These are phyloP conservation scores for Aspergillus fructus DNA, from an alignment of 2,329 filamentous ascomycete species.

Conservation along the genomic window DNA sequence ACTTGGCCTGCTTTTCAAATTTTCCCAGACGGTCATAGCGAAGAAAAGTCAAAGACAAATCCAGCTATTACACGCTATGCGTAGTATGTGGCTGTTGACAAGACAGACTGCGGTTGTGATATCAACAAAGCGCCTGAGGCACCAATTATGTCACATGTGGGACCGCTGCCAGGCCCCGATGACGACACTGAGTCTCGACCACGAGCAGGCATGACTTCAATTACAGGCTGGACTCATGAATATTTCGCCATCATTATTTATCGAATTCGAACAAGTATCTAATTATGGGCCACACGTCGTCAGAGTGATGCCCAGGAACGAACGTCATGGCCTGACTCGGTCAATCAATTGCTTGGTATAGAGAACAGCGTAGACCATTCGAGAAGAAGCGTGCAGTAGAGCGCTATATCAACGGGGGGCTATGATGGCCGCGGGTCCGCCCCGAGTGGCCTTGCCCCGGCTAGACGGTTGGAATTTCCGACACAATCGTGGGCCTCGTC, in stretches of 20 bases:
- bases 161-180: background rate
- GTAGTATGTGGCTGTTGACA: background rate
- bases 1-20: background rate
- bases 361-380: background rate
- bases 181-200: background rate
- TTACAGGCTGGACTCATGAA: background rate
- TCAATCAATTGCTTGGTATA: background rate
- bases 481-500: background rate
- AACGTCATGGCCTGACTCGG: constrained; percentile 2
- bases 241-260: background rate
- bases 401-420: background rate
- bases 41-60: no score
- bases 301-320: background rate
- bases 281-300: background rate
- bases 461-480: constrained; percentile 12
- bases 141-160: constrained; percentile 8
- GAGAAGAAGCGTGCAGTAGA: background rate
- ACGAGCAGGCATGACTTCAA: constrained; percentile 2
- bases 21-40: background rate
- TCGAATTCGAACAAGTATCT: background rate
- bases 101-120: background rate
- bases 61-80: background rate
- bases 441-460: background rate
- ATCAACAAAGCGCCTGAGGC: background rate
- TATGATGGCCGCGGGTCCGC: background rate